phyloP scores from a whole-genome alignment of 352 stramenopile species.

The Phytophthora sojae region DNA sequence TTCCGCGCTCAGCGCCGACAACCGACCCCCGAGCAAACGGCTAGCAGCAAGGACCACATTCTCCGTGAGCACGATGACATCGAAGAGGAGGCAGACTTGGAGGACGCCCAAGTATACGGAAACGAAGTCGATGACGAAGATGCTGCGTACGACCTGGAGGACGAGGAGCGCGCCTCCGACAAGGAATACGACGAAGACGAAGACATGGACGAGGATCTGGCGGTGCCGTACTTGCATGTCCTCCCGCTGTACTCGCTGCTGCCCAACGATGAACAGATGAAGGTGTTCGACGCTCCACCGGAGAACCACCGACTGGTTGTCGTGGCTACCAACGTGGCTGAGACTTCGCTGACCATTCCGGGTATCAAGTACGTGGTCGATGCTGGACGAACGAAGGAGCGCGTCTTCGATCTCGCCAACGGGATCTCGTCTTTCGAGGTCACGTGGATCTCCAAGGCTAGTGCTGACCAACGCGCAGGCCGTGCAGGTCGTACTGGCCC shows the following conservation, averaged over 20 bases:
- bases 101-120: constrained; percentile 72
- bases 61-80: constrained; percentile 84
- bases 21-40: constrained; percentile 10
- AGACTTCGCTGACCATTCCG: constrained; percentile 97
- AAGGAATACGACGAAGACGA: constrained; percentile 80
- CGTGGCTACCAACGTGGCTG: constrained; percentile 98
- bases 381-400: constrained; percentile 95
- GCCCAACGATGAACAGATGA: constrained; percentile 96
- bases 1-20: constrained; percentile 34
- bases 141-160: constrained; percentile 54
- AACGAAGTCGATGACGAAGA: constrained; percentile 57
- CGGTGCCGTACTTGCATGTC: constrained; percentile 88
- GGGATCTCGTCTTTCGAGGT: constrained; percentile 96
- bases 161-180: constrained; percentile 43
- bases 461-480: constrained; percentile 92
- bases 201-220: constrained; percentile 74
- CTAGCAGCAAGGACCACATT: constrained; percentile 51
- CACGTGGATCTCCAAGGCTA: constrained; percentile 90
- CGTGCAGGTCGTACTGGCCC: constrained; percentile 96
- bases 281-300: constrained; percentile 86
- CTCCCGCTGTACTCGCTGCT: constrained; percentile 98
- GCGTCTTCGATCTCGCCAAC: constrained; percentile 93
- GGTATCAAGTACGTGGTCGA: constrained; percentile 98
- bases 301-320: constrained; percentile 94
- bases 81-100: constrained; percentile 80